phyloP scores from a whole-genome alignment of 441 rosid species.

The Mallotus japonicus region DNA sequence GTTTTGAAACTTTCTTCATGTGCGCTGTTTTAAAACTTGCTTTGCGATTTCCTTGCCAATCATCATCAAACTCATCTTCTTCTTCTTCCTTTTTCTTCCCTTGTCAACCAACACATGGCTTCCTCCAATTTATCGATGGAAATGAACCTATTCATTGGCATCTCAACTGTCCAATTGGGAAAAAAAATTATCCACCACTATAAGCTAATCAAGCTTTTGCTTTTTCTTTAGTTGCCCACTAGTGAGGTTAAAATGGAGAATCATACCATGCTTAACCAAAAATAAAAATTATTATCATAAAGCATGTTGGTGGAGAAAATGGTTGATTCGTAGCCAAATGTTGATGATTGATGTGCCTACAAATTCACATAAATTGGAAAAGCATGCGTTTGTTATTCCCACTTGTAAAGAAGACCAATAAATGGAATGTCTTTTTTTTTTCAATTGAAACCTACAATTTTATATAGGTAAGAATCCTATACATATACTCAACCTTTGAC shows the following conservation, averaged over 20 bases:
- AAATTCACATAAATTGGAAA: background rate
- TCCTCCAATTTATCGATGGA: background rate
- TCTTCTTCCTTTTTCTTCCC: background rate
- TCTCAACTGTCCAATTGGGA: background rate
- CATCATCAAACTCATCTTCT: slow-evolving; percentile 1
- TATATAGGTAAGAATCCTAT: too few species aligned
- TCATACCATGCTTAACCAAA: background rate
- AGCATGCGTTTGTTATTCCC: slow-evolving; percentile 9
- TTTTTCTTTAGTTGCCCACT: background rate
- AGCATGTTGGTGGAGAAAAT: background rate
- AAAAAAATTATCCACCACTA: too few species aligned
- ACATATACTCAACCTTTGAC: too few species aligned
- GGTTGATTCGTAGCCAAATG: slow-evolving; percentile 1
- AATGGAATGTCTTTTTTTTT: background rate
- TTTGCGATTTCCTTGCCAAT: background rate
- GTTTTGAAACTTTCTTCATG: too few species aligned
- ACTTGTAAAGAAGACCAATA: background rate
- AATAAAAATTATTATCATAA: background rate
- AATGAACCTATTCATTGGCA: background rate
- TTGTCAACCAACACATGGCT: slow-evolving; percentile 7
- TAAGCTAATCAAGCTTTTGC: slow-evolving; percentile 6
- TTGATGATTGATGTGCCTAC: background rate
- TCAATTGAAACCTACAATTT: background rate
- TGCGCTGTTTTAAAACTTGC: slow-evolving; percentile 25
- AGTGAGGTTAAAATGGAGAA: background rate